A percentile compares a stretch with the other conserved stretches of the same genome.
Evolutionary conservation across 1,284 basidiomycete species (phyloP).

Genomic region (Violaceomyces palustris): DNA sequence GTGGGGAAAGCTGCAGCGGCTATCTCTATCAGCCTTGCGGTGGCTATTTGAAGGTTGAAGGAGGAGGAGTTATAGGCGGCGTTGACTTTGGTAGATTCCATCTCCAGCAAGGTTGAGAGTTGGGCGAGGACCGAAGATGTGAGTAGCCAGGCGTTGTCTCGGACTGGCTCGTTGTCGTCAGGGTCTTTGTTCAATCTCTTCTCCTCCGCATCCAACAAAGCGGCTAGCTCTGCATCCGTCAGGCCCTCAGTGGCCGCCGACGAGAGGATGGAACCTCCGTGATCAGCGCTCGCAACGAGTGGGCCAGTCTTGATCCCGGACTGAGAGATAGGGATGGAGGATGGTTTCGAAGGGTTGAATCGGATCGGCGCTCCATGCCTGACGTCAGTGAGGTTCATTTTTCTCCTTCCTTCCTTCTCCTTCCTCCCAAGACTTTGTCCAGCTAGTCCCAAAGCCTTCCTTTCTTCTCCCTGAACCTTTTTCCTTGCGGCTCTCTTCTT

Average conservation of each 20-base stretch:
- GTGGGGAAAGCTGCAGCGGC: constrained; percentile 21
- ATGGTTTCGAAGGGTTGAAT: constrained; percentile 1
- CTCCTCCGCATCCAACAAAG: constrained; percentile 36
- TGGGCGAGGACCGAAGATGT: constrained; percentile 46
- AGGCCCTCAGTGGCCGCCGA: neutral
- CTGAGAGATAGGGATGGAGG: constrained; percentile 1
- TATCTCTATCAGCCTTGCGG: constrained; percentile 26
- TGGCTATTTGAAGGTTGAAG: constrained; percentile 35
- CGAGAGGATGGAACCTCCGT: too few species aligned
- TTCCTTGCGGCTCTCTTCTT: constrained; percentile 22
- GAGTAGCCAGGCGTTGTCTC: constrained; percentile 48
- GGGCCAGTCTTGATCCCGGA: neutral
- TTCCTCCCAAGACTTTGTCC: neutral
- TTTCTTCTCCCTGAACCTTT: constrained; percentile 16
- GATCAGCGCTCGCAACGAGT: too few species aligned
- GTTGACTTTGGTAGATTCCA: constrained; percentile 22
- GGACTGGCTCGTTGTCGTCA: constrained; percentile 19
- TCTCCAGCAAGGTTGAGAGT: constrained; percentile 33
- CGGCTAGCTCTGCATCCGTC: constrained; percentile 36
- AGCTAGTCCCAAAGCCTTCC: neutral
- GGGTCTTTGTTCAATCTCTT: constrained; percentile 14
- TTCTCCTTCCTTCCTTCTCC: constrained; percentile 7
- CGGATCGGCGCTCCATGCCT: constrained; percentile 35
- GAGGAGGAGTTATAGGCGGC: constrained; percentile 33
- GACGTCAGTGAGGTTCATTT: constrained; percentile 40